Conservation (phyloP, 1,139 yeast genomes). For the Pichia sp. region DNA sequence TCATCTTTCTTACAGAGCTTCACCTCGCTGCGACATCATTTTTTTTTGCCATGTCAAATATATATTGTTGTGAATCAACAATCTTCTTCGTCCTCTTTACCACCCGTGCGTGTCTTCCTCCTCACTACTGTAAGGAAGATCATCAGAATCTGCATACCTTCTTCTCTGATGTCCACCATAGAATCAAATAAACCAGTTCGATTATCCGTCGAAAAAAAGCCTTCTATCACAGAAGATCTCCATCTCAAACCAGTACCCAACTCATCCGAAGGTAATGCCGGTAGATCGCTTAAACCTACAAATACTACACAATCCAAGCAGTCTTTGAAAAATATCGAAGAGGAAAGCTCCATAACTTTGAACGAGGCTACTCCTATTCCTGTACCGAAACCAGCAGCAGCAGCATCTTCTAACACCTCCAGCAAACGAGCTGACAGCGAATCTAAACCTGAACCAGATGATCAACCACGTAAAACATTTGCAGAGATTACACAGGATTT, state of each 20-base stretch:
- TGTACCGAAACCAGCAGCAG: neutral
- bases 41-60: too few relatives aligned
- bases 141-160: neutral
- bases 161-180: too few relatives aligned
- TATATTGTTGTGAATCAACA: too few relatives aligned
- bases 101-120: too few relatives aligned
- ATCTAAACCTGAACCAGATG: neutral
- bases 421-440: neutral
- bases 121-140: too few relatives aligned
- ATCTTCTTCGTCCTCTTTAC: too few relatives aligned
- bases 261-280: neutral
- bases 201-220: slow-evolving; percentile 5
- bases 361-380: neutral
- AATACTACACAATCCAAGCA: neutral
- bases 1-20: neutral
- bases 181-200: neutral
- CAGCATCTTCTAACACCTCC: neutral
- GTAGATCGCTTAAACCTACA: neutral
- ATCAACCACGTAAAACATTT: slow-evolving; percentile 14
- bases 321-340: slow-evolving; percentile 3
- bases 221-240: slow-evolving; percentile 12
- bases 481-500: slow-evolving; percentile 25
- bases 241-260: neutral
- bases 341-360: neutral
- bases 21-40: neutral